Percentiles rank a stretch among this genome's conserved stretches.
Evolutionary conservation across 257 asterid species (phyloP).

Genomic region (Scutellaria barbata): DNA sequence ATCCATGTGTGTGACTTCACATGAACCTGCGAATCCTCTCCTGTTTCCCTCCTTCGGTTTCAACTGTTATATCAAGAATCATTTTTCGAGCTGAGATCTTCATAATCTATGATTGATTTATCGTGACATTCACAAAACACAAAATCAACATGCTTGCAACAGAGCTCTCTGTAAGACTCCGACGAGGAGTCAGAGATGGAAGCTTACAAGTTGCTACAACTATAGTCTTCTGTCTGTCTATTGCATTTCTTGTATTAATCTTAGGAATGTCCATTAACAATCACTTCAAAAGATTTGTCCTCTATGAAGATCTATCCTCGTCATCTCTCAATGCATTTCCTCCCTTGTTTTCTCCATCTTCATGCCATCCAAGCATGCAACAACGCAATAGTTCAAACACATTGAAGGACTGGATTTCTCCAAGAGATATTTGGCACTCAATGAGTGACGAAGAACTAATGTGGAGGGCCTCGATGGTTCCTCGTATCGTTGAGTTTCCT

Average conservation of each 20-base stretch:
- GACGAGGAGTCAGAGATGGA: constrained; percentile 49
- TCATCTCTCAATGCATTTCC: constrained; percentile 52
- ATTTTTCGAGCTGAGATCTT: constrained; percentile 10
- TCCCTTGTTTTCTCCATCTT: constrained; percentile 39
- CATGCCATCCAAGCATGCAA: constrained; percentile 35
- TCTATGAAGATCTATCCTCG: constrained; percentile 59
- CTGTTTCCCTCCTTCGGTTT: constrained; percentile 27
- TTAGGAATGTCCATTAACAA: constrained; percentile 62
- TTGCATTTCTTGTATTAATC: constrained; percentile 50
- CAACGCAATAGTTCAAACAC: constrained; percentile 30
- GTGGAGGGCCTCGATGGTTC: constrained; percentile 77
- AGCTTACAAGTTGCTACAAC: constrained; percentile 56
- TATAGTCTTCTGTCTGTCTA: constrained; percentile 48
- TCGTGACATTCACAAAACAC: neutral
- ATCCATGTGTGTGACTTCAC: constrained; percentile 16
- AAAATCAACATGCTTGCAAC: constrained; percentile 41
- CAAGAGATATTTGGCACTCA: constrained; percentile 47
- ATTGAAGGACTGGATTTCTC: constrained; percentile 38
- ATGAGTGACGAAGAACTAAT: constrained; percentile 64
- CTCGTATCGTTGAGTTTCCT: constrained; percentile 49
- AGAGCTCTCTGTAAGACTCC: constrained; percentile 43
- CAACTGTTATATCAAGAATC: neutral
- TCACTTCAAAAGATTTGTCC: constrained; percentile 48
- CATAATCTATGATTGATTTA: neutral
- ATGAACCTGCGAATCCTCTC: constrained; percentile 35